Evolutionary conservation across 306 rosid species (phyloP).

Genomic region (Spatholobus suberectus): DNA sequence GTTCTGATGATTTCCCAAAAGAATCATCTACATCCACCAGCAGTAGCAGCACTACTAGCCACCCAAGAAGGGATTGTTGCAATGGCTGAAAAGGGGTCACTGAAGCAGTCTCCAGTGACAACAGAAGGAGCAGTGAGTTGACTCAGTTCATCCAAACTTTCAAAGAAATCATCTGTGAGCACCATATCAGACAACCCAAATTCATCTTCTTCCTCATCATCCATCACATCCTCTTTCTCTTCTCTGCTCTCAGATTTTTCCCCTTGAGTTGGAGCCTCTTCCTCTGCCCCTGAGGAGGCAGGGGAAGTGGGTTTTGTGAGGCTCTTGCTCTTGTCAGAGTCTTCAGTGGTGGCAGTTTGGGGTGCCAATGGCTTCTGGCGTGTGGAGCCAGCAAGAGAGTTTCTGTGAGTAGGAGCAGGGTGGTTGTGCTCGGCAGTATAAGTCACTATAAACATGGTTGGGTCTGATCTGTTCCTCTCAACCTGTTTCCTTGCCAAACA

Average conservation of each 20-base stretch:
- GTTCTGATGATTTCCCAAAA: background rate
- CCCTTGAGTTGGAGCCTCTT: slow-evolving; percentile 50
- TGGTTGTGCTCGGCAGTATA: slow-evolving; percentile 97
- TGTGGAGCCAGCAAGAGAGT: slow-evolving; percentile 97
- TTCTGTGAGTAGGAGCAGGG: slow-evolving; percentile 93
- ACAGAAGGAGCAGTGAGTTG: slow-evolving; percentile 26
- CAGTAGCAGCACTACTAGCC: slow-evolving; percentile 63
- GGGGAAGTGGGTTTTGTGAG: slow-evolving; percentile 54
- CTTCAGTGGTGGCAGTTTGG: slow-evolving; percentile 10
- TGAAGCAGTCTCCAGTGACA: slow-evolving; percentile 55
- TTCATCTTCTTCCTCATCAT: slow-evolving; percentile 72
- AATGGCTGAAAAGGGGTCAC: slow-evolving; percentile 63
- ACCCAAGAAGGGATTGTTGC: slow-evolving; percentile 61
- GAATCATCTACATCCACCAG: slow-evolving; percentile 65
- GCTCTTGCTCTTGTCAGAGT: slow-evolving; percentile 44
- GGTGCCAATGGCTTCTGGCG: slow-evolving; percentile 72
- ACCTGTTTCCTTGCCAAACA: slow-evolving; percentile 98
- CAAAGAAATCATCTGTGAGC: slow-evolving; percentile 76
- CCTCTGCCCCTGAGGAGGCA: slow-evolving; percentile 58
- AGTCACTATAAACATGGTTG: slow-evolving; percentile 91
- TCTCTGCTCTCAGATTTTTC: slow-evolving; percentile 68
- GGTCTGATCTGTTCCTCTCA: slow-evolving; percentile 91
- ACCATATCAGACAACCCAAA: slow-evolving; percentile 67
- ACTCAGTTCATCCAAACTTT: slow-evolving; percentile 71
- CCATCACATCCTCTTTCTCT: slow-evolving; percentile 59